These are phyloP conservation scores for Ceratobasidium sp. DNA, from an alignment of 1,284 basidiomycete genomes.

Conservation along the genomic window DNA sequence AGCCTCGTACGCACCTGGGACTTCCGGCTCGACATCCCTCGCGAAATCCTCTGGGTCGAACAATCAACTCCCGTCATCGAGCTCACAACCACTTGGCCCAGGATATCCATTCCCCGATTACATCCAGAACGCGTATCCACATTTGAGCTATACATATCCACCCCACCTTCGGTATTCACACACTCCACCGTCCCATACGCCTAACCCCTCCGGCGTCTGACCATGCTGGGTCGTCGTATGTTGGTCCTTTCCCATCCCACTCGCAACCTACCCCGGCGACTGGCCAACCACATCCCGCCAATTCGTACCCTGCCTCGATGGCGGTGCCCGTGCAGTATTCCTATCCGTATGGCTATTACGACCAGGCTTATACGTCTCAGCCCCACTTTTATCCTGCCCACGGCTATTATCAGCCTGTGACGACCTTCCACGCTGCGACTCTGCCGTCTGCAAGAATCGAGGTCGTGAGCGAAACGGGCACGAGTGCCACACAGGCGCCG, in stretches of 20 bases:
- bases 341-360: slow-evolving; percentile 14
- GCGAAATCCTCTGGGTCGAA: not conserved
- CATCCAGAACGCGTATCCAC: not conserved
- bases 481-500: not conserved
- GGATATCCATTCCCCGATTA: not conserved
- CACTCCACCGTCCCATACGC: slow-evolving; percentile 1
- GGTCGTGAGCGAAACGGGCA: not conserved
- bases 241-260: not conserved
- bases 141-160: slow-evolving; percentile 1
- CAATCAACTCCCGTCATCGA: not conserved
- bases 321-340: slow-evolving; percentile 22
- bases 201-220: not conserved
- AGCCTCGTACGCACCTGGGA: not conserved
- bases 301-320: slow-evolving; percentile 15
- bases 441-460: not conserved
- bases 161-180: slow-evolving; percentile 6
- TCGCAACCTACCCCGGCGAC: not conserved
- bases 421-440: slow-evolving; percentile 28
- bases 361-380: not conserved
- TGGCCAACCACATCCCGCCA: not conserved
- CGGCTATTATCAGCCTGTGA: slow-evolving; percentile 26
- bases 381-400: slow-evolving; percentile 34
- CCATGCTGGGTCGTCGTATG: not conserved
- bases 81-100: not conserved
- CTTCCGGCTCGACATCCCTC: not conserved